Evolutionary conservation across 176 grass and related monocot species (phyloP).

Genomic region (Phragmites australis): DNA sequence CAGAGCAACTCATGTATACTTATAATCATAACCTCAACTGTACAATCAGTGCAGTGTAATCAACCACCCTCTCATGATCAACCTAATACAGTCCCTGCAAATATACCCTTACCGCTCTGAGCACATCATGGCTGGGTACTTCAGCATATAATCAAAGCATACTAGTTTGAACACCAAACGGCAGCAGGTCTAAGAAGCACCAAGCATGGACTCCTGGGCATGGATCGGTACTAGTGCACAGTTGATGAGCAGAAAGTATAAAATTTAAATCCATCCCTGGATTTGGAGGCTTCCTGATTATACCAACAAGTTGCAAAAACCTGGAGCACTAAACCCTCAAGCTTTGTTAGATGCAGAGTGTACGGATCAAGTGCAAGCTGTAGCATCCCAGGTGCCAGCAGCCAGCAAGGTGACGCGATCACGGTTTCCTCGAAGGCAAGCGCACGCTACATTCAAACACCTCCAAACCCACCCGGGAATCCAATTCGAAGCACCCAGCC

Average conservation of each 20-base stretch:
- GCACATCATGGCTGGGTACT: neutral
- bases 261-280: neutral
- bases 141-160: constrained; percentile 5
- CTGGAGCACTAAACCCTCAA: neutral
- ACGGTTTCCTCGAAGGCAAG: neutral
- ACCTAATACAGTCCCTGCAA: neutral
- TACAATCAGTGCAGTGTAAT: neutral
- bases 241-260: neutral
- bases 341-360: neutral
- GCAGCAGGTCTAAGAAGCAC: neutral
- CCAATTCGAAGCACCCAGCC: neutral
- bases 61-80: neutral
- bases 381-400: neutral
- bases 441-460: neutral
- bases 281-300: neutral
- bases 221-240: neutral
- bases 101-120: neutral
- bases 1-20: neutral
- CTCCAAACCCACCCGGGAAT: neutral
- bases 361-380: neutral
- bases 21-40: neutral
- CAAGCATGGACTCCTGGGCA: neutral
- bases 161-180: neutral
- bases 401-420: neutral
- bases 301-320: neutral